These are phyloP conservation scores for Cercospora zeae-maydis DNA, from an alignment of 2,329 filamentous ascomycete species.

Conservation along the genomic window DNA sequence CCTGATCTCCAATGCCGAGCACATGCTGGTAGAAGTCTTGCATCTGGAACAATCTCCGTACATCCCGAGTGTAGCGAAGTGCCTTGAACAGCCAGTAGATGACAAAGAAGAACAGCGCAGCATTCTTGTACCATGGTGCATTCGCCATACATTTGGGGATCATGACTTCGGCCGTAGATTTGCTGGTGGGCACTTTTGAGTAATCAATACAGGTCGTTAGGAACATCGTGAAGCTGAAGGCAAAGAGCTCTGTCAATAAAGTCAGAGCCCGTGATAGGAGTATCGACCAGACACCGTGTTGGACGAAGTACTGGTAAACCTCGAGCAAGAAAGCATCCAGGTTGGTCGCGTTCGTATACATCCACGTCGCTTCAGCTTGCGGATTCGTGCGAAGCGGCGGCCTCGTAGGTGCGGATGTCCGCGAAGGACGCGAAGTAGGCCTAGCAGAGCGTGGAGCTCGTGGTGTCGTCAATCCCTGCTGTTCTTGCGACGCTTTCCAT, in stretches of 20 bases:
- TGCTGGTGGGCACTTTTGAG: constrained; percentile 63
- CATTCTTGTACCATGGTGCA: constrained; percentile 73
- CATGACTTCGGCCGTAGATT: constrained; percentile 57
- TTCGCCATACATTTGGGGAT: constrained; percentile 69
- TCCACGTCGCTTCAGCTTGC: constrained; percentile 80
- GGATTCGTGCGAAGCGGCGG: constrained; percentile 48
- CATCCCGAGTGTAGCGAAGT: constrained; percentile 69
- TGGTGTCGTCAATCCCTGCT: constrained; percentile 43
- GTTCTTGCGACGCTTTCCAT: constrained; percentile 49
- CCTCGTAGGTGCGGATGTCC: constrained; percentile 21
- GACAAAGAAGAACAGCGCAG: constrained; percentile 77
- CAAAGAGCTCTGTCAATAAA: constrained; percentile 76
- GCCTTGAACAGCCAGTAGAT: constrained; percentile 82
- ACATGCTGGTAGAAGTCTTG: constrained; percentile 83
- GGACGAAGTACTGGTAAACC: constrained; percentile 82
- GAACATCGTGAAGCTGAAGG: constrained; percentile 78
- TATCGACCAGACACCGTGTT: constrained; percentile 82
- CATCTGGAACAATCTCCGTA: constrained; percentile 69
- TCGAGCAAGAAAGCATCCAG: constrained; percentile 81
- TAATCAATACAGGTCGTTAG: constrained; percentile 85
- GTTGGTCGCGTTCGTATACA: constrained; percentile 88
- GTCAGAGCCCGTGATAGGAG: constrained; percentile 67
- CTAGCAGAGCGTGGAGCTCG: constrained; percentile 16
- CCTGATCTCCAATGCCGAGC: constrained; percentile 75
- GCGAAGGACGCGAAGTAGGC: constrained; percentile 16